A percentile compares a stretch with the other conserved stretches of the same genome.
These are phyloP conservation scores for Hymenoscyphus fructigenus DNA, from an alignment of 2,329 filamentous ascomycete species.

Conservation along the genomic window DNA sequence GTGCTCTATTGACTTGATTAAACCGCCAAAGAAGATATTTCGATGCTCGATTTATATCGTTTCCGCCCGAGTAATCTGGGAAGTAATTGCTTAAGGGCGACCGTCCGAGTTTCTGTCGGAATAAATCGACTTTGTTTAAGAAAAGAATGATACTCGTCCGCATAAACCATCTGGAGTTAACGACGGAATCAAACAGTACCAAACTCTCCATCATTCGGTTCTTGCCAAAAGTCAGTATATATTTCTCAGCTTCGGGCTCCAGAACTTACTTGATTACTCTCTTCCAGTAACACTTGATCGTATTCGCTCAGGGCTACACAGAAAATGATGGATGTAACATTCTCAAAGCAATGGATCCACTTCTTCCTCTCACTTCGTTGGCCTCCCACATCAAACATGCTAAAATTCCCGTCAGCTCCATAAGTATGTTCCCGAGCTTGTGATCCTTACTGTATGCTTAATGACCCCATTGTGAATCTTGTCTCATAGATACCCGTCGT, in stretches of 20 bases:
- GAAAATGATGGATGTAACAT: conserved; percentile 99
- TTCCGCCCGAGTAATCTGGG: conserved; percentile 94
- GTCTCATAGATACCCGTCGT: conserved; percentile 99
- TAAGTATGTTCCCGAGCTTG: conserved; percentile 8
- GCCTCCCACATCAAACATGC: conserved; percentile 98
- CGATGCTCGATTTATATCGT: conserved; percentile 95
- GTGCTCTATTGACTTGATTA: conserved; percentile 95
- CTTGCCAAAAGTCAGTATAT: conserved; percentile 45
- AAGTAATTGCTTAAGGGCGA: conserved; percentile 95
- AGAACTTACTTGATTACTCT: conserved; percentile 83
- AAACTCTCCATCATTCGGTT: conserved; percentile 99
- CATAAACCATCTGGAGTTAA: conserved; percentile 99
- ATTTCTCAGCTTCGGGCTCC: not conserved
- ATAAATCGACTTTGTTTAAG: conserved; percentile 97
- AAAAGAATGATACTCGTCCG: conserved; percentile 98
- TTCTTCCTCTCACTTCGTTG: conserved; percentile 98
- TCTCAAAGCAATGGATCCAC: conserved; percentile 99
- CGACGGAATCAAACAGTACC: conserved; percentile 94
- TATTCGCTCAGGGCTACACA: conserved; percentile 98
- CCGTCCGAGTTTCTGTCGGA: conserved; percentile 88
- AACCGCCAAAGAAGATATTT: conserved; percentile 98
- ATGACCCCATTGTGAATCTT: conserved; percentile 94
- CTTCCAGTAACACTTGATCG: conserved; percentile 93
- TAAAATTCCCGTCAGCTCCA: conserved; percentile 42
- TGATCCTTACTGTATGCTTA: conserved; percentile 89